Conservation (phyloP, 1,284 basidiomycete species). For the Veloboletus limbatus region DNA sequence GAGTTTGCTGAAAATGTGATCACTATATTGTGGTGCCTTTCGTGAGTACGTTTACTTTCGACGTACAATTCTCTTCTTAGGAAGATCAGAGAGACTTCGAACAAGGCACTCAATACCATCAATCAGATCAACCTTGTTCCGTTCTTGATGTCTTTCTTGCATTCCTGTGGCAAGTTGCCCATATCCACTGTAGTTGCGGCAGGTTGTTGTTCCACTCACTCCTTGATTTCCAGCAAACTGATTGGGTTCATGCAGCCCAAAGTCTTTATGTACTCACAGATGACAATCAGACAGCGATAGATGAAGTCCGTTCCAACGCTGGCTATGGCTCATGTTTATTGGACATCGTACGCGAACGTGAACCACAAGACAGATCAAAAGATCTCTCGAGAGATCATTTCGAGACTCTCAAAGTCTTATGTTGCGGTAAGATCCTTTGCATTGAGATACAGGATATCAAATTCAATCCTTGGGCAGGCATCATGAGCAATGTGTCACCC, state of each 20-base stretch:
- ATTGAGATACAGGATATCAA: background rate
- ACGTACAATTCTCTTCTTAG: conserved; percentile 13
- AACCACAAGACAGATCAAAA: conserved; percentile 44
- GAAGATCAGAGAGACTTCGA: conserved; percentile 77
- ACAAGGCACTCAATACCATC: conserved; percentile 85
- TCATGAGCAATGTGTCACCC: conserved; percentile 73
- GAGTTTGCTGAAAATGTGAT: conserved; percentile 89
- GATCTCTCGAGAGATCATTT: conserved; percentile 46
- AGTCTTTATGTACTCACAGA: conserved; percentile 89
- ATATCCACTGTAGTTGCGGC: conserved; percentile 72
- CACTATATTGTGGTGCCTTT: conserved; percentile 89
- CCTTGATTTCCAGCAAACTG: conserved; percentile 1
- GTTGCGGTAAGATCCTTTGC: conserved; percentile 52
- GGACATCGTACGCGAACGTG: conserved; percentile 52
- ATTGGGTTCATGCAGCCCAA: conserved; percentile 56
- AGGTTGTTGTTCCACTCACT: conserved; percentile 43
- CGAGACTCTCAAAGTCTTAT: conserved; percentile 64
- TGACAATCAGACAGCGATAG: conserved; percentile 72
- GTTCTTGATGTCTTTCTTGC: conserved; percentile 83
- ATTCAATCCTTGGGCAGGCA: conserved; percentile 45
- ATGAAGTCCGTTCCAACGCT: conserved; percentile 59
- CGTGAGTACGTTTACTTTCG: conserved; percentile 52
- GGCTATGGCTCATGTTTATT: conserved; percentile 71
- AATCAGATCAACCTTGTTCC: conserved; percentile 75
- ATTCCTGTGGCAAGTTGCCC: conserved; percentile 64